Conservation (phyloP, 331 rosid genomes). For the Erythrophleum ivorense region DNA sequence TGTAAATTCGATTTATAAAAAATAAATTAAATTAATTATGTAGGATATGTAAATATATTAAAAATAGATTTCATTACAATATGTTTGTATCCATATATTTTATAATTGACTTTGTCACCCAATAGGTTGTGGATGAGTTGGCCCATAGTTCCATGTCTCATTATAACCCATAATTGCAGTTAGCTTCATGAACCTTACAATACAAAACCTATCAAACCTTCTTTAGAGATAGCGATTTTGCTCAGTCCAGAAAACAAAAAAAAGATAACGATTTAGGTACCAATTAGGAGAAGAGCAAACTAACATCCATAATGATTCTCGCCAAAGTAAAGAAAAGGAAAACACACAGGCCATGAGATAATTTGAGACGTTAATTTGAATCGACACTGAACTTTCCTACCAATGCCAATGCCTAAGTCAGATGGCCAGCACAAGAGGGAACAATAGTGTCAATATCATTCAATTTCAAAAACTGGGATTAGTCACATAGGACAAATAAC, state of each 20-base stretch:
- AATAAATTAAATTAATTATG: not conserved
- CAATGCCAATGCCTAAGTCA: not conserved
- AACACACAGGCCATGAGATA: not conserved
- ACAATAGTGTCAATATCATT: not conserved
- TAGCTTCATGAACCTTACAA: not conserved
- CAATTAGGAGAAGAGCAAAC: not conserved
- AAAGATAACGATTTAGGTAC: not conserved
- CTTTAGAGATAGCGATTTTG: not conserved
- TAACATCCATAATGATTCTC: not conserved
- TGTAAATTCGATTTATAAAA: no score
- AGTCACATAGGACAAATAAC: no score
- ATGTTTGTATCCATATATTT: not conserved
- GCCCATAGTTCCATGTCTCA: not conserved
- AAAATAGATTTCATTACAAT: no score
- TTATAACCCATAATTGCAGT: not conserved
- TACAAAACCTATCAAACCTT: not conserved
- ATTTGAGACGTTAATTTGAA: not conserved
- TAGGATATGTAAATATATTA: no score
- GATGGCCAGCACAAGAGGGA: not conserved
- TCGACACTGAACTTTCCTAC: not conserved
- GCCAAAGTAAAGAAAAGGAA: not conserved
- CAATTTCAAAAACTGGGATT: not conserved
- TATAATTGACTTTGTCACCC: not conserved
- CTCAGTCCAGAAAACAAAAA: not conserved
- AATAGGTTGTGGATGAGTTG: slow-evolving; percentile 2